Evolutionary conservation across 352 stramenopile species (phyloP), one percentile per base, ranked within the genome.

Genomic region (Phytophthora tentaculata): DNA sequence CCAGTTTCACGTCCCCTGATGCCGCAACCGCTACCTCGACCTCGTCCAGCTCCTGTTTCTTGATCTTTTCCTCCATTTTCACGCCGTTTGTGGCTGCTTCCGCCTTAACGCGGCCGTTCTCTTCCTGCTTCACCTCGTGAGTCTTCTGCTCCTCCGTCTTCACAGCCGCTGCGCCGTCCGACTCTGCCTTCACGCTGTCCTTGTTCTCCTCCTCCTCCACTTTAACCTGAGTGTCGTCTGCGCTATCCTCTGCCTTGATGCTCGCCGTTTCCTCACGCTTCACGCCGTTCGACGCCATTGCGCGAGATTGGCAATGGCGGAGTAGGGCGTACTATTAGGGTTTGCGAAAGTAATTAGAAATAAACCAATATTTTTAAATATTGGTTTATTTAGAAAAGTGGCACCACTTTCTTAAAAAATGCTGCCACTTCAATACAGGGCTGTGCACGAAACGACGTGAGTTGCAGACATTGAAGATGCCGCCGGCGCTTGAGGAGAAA

Each of bases 141-240:
- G 45, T 14, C 39, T 70, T 59, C 12, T 20, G 24, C 35, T 71
- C 56, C 22, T 53, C 71, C 14, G 48, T 55, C 39, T 78, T 67
- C 29, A 73, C 64, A n/a, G 10, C 3, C 2, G 47, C 16, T 2
- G 22, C 44, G 24, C 10, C 56, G 20, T 48, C 56, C 12, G 37
- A 24, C 67, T 75, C 67, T 1, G 26, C 20, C 47, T 77, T 77
- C 5, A 72, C 56, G 9, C 44, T 49, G 35, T 69, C 55, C 22
- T 74, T 72, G 22, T 69, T 73, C 66, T 77, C 65, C 10, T 77
- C 59, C 22, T 24, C 49, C 48, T 77, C 59, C 8, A 71, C 22
- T 29, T 67, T 71, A 19, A 64, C 49, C 28, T 71, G 54, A 1
- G 54, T 13, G 16, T 71, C 51, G 24, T 71, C 69, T n/a, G 52